A percentile compares a stretch with the other conserved stretches of the same genome.
Conservation (phyloP, 2,329 filamentous ascomycete genomes). For the Berkeleyomyces rouxiae region DNA sequence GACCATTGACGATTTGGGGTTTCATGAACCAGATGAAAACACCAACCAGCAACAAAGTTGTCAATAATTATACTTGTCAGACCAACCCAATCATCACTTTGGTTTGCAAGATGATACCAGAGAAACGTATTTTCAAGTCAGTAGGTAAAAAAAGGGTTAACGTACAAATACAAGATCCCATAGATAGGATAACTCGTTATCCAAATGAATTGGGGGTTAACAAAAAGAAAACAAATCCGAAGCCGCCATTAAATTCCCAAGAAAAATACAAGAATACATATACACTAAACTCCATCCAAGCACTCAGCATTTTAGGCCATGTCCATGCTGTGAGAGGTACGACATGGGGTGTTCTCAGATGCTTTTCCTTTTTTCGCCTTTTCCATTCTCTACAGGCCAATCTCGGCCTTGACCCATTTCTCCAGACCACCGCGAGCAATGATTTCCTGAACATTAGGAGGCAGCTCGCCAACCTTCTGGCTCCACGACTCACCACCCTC, state of each 20-base stretch:
- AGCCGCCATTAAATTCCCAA: background rate
- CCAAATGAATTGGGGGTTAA: slow-evolving; percentile 3
- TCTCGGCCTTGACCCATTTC: slow-evolving; percentile 64
- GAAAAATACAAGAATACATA: background rate
- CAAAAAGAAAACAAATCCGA: slow-evolving; percentile 1
- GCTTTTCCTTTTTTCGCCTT: background rate
- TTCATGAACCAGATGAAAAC: too few relatives aligned
- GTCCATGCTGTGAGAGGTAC: background rate
- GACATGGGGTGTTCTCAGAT: background rate
- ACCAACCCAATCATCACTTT: background rate
- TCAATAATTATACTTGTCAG: background rate
- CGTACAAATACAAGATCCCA: background rate
- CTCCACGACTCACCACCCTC: slow-evolving; percentile 51
- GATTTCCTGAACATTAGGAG: slow-evolving; percentile 74
- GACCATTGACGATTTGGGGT: background rate
- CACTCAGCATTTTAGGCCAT: background rate
- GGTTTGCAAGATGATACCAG: background rate
- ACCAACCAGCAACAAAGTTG: background rate
- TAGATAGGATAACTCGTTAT: background rate
- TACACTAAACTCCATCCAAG: slow-evolving; percentile 2
- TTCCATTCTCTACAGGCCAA: slow-evolving; percentile 20
- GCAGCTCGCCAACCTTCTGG: slow-evolving; percentile 67
- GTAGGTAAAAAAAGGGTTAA: background rate
- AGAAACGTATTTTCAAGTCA: background rate
- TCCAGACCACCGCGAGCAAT: slow-evolving; percentile 63